Conservation (phyloP, 2,329 filamentous ascomycete species). For the Alternaria tenuissima region DNA sequence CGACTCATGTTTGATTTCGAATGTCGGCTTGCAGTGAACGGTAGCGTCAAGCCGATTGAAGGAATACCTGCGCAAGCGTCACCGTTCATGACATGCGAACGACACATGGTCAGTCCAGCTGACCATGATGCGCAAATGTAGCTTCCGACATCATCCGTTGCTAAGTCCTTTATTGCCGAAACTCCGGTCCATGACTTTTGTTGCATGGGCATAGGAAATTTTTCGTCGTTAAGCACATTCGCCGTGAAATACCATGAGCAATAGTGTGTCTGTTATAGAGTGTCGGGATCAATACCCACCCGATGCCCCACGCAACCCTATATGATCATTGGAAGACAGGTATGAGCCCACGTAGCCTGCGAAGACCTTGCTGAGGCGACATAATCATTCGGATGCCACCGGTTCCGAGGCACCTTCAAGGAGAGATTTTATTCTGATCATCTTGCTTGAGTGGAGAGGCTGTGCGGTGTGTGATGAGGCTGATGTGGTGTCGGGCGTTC, state of each 20-base stretch:
- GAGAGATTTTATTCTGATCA: slow-evolving; percentile 1
- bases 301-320: slow-evolving; percentile 3
- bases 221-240: slow-evolving; percentile 3
- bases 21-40: not conserved
- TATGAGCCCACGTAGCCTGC: not conserved
- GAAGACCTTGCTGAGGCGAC: not conserved
- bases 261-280: slow-evolving; percentile 4
- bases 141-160: slow-evolving; percentile 8
- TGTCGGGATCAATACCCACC: slow-evolving; percentile 3
- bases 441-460: not conserved
- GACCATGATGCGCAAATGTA: not conserved
- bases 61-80: slow-evolving; percentile 9
- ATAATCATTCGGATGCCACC: not conserved
- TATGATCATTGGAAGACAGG: slow-evolving; percentile 5
- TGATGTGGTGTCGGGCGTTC: slow-evolving; percentile 1
- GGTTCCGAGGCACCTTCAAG: slow-evolving; percentile 2
- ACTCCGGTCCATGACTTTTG: slow-evolving; percentile 12
- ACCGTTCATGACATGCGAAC: slow-evolving; percentile 20
- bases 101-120: slow-evolving; percentile 6
- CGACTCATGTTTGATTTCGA: not conserved
- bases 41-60: not conserved
- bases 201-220: slow-evolving; percentile 2
- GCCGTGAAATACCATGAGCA: not conserved
- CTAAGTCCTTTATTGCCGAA: slow-evolving; percentile 2
- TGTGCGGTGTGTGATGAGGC: slow-evolving; percentile 2